A percentile compares a stretch with the other conserved stretches of the same genome.
Conservation (phyloP, 441 rosid species). For the Cnidoscolus chayamansa region DNA sequence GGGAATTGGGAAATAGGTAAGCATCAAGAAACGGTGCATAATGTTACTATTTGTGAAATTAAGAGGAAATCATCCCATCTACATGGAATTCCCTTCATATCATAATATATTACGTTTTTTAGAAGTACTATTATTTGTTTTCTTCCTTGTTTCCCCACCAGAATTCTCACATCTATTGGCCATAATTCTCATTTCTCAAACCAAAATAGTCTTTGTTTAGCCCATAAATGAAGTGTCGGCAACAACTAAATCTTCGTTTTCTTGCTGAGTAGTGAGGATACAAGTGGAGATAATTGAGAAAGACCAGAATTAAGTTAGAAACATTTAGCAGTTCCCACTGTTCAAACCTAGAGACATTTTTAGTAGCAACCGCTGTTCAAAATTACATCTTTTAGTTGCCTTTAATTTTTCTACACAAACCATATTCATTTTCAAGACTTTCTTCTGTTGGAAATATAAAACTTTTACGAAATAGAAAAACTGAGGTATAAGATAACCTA, state of each 20-base stretch:
- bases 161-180: neutral
- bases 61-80: neutral
- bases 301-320: neutral
- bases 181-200: neutral
- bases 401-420: neutral
- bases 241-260: neutral
- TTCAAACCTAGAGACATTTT: neutral
- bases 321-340: neutral
- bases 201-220: neutral
- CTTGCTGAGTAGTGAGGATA: neutral
- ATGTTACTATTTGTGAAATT: no score
- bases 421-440: neutral
- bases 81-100: neutral
- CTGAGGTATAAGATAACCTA: neutral
- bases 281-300: neutral
- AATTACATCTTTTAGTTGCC: neutral
- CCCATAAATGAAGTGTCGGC: neutral
- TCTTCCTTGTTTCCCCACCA: neutral
- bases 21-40: neutral
- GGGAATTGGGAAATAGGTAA: neutral
- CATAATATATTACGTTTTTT: neutral
- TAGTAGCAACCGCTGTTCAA: neutral
- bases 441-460: neutral
- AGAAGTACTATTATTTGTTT: neutral
- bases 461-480: neutral